Percentiles rank a stretch among this genome's conserved stretches.
phyloP scores from a whole-genome alignment of 257 asterid species.

The Jasminum sambac region DNA sequence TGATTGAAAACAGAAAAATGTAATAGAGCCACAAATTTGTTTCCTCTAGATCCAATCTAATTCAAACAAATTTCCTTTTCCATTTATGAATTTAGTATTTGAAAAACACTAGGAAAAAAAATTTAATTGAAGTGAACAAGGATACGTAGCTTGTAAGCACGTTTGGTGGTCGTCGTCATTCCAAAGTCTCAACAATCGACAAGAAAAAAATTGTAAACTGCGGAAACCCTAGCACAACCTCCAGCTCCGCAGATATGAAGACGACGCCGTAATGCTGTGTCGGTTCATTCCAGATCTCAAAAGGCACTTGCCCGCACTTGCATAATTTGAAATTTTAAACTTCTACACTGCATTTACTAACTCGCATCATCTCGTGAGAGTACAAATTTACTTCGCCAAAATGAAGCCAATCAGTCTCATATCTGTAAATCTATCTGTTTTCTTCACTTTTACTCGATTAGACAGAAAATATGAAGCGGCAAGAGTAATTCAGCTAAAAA shows the following conservation, averaged over 20 bases:
- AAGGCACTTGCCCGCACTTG: constrained; percentile 26
- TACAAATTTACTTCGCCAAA: constrained; percentile 21
- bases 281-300: constrained; percentile 39
- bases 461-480: not conserved
- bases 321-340: constrained; percentile 27
- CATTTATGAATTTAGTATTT: constrained; percentile 14
- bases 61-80: constrained; percentile 9
- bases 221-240: constrained; percentile 41
- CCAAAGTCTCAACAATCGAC: constrained; percentile 28
- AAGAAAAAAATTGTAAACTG: constrained; percentile 19
- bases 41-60: constrained; percentile 38
- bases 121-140: constrained; percentile 33
- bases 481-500: constrained; percentile 11
- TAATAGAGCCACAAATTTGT: constrained; percentile 8
- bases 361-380: constrained; percentile 19
- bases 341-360: constrained; percentile 15
- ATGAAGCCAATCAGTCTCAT: constrained; percentile 14
- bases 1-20: constrained; percentile 5
- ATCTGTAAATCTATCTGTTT: constrained; percentile 1
- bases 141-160: constrained; percentile 99
- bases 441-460: constrained; percentile 1
- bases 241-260: constrained; percentile 29
- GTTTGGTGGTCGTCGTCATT: constrained; percentile 82
- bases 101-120: not conserved
- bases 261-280: constrained; percentile 16